Percentiles rank a stretch among this genome's conserved stretches.
These are phyloP conservation scores for Aspergillus baeticus DNA, from an alignment of 495 filamentous ascomycete species.

Conservation along the genomic window DNA sequence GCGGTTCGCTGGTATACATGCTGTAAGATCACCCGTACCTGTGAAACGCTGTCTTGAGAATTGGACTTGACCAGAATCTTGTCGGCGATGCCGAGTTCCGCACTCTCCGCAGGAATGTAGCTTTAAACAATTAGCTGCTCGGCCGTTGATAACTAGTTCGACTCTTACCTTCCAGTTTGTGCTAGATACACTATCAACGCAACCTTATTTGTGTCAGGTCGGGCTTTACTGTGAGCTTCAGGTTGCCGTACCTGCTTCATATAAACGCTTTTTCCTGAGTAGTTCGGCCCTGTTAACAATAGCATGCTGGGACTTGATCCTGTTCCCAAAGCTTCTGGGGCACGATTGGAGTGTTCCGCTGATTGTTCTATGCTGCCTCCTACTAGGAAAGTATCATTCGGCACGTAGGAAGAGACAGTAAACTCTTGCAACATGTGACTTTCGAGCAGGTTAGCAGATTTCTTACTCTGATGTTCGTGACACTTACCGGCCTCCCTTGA, in stretches of 20 bases:
- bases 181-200: slow-evolving; percentile 94
- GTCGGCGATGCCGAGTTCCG: slow-evolving; percentile 84
- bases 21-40: slow-evolving; percentile 30
- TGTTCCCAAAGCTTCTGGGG: slow-evolving; percentile 2
- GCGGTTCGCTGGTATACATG: background rate
- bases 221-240: background rate
- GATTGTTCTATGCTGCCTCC: slow-evolving; percentile 54
- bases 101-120: slow-evolving; percentile 79
- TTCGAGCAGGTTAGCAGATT: slow-evolving; percentile 16
- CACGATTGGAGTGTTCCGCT: slow-evolving; percentile 1
- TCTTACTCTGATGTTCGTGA: background rate
- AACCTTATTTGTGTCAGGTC: slow-evolving; percentile 36
- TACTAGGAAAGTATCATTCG: slow-evolving; percentile 71
- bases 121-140: slow-evolving; percentile 31
- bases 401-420: slow-evolving; percentile 79
- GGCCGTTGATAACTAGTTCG: background rate
- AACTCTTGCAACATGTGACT: slow-evolving; percentile 89
- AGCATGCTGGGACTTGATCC: slow-evolving; percentile 64
- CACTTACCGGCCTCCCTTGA: slow-evolving; percentile 72
- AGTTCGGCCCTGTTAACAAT: slow-evolving; percentile 89
- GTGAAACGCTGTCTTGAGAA: slow-evolving; percentile 82
- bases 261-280: slow-evolving; percentile 94
- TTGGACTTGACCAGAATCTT: slow-evolving; percentile 88
- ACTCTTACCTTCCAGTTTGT: slow-evolving; percentile 70
- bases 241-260: slow-evolving; percentile 70